Evolutionary conservation across 805 yeast genomes (phyloP), one percentile per base, ranked within the genome.

Genomic region (Metschnikowia vanudenii): DNA sequence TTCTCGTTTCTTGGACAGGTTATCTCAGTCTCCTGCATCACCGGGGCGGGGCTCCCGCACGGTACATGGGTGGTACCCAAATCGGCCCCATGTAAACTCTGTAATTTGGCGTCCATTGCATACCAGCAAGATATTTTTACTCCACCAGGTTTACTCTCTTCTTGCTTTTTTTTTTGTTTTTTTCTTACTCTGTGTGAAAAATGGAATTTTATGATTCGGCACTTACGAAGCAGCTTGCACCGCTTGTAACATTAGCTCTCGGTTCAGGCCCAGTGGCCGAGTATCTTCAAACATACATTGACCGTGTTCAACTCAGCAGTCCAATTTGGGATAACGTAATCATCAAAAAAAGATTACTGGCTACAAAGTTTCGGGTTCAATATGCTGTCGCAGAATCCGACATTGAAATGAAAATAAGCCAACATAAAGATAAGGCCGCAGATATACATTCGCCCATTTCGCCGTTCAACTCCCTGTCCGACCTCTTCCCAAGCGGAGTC

Each of bases 281-380:
- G 4, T 10, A 5, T 14, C 36, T 55, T 18, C 35, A 45, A 34
- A 8, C 29, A 12, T 29, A 34, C 16, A 35, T 56, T 7, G 50
- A 54, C 12, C 46, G 46, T n/a, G 61, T 53, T 42, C 55, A 58
- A 28, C 51, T 64, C 24, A 22, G 50, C 9, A 50, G 52, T 33
- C 53, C 46, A 26, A 45, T 52, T 6, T 72, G 77, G 77, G 75
- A 72, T 51, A 64, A 69, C 42, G 61, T 60, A 28, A 64, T 72
- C 17, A 58, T 72, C 37, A 64, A 60, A 46, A 65, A 68, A 50
- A 51, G 76, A 18, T 51, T 69, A 26, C 69, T 62, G 64, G 64
- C 54, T 33, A 52, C 58, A 19, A 69, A 62, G 51, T 71, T 59
- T 45, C 52, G 62, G n/a, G 56, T 71, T 28, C 51, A 55, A 16